Base-by-base conservation (phyloP, 768 basidiomycete genomes). In the Phaffia australis region DNA sequence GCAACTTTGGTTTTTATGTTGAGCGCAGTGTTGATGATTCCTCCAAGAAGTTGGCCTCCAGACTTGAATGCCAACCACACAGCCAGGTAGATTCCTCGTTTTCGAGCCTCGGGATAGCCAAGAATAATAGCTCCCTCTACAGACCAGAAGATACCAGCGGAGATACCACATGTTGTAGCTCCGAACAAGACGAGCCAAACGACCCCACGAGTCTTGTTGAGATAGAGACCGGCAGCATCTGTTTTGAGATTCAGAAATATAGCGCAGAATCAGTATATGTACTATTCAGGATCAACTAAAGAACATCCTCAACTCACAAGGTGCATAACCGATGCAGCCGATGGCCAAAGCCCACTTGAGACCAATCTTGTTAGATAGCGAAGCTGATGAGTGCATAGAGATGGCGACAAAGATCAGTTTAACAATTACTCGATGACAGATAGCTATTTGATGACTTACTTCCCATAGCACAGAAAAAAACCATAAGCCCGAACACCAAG, bases 131-230 rank as follows among this genome's bases (percentile, higher is more conserved):
- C 73, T 21, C 52, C 46, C 29, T 50, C 59, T 19, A 66, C 68
- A 1, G 69, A 32, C 72, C 72, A 72, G 66, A 72, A 73, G 68
- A 72, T 68, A 25, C 73, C 74, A 2, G 73, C 73, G 1, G 63
- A 67, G 56, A 73, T 68, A 19, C 75, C 75, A 63, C 74, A 75
- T 7, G 48, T 52, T 1, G 69, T 67, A 30, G 63, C 60, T 14
- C 73, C 74, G 29, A 74, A 70, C 49, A 74, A 69, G 30, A 76
- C 68, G 56, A 75, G 70, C 73, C 75, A 75, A 0, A 62, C 63
- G 2, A 66, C 72, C 2, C 74, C 71, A 3, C 35, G 55, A 5
- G 68, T 55, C 47, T 73, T 71, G 60, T 74, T 74, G 50, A 62
- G 56, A 58, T 72, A 75, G 6, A 76, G 70, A 0, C 74, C 74